Evolutionary conservation across 257 asterid genomes (phyloP).

Genomic region (Echium plantagineum): DNA sequence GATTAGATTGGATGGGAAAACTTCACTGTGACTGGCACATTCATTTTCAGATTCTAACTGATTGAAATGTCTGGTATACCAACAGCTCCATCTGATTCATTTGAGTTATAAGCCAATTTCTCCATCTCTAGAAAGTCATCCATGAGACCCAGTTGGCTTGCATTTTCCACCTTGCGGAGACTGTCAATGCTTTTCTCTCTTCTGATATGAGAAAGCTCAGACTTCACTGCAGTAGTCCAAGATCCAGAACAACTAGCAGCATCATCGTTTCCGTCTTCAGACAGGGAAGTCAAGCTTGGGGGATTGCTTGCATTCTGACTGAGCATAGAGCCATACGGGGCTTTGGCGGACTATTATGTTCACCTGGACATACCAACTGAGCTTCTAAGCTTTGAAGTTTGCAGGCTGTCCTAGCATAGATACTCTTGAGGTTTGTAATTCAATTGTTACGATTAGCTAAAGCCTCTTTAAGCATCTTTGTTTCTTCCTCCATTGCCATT

Average conservation of each 20-base stretch:
- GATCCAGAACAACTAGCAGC: constrained; percentile 63
- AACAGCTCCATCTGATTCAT: constrained; percentile 34
- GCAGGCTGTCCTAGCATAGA: constrained; percentile 64
- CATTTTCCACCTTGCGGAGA: constrained; percentile 48
- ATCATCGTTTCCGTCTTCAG: constrained; percentile 82
- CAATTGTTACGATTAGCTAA: constrained; percentile 82
- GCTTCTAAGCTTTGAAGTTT: constrained; percentile 73
- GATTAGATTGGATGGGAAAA: constrained; percentile 17
- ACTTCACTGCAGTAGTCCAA: constrained; percentile 44
- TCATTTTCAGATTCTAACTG: constrained; percentile 23
- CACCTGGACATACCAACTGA: constrained; percentile 47
- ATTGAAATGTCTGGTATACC: constrained; percentile 25
- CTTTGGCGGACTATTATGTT: constrained; percentile 33
- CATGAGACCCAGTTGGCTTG: constrained; percentile 71
- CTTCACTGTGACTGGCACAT: constrained; percentile 22
- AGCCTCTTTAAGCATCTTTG: constrained; percentile 89
- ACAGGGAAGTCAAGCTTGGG: constrained; percentile 57
- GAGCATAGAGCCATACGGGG: constrained; percentile 27
- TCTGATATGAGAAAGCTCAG: constrained; percentile 57
- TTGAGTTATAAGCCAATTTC: constrained; percentile 62
- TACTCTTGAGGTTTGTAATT: constrained; percentile 70
- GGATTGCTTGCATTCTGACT: constrained; percentile 36
- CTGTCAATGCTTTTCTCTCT: constrained; percentile 52
- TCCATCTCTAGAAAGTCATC: constrained; percentile 99
- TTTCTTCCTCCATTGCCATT: constrained; percentile 86